These are phyloP conservation scores for Pseudoturritis turrita DNA, from an alignment of 345 rosid species.

Conservation along the genomic window DNA sequence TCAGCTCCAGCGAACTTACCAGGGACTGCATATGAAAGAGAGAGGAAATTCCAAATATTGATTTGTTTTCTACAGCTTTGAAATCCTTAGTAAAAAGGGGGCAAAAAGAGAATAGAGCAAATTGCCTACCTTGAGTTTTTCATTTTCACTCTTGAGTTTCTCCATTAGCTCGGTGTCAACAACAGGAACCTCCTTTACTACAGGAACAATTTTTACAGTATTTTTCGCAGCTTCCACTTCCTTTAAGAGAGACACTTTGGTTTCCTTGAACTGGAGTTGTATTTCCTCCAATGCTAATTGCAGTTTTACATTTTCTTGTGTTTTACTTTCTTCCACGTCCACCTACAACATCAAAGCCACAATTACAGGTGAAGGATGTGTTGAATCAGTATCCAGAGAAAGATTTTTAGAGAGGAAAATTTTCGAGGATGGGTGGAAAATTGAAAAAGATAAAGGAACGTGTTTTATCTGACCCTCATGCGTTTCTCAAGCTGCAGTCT, in stretches of 20 bases:
- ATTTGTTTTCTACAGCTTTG: background rate
- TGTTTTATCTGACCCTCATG: slow-evolving; percentile 52
- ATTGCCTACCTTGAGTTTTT: slow-evolving; percentile 69
- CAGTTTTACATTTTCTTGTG: slow-evolving; percentile 75
- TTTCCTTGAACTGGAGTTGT: slow-evolving; percentile 73
- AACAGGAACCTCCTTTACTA: slow-evolving; percentile 72
- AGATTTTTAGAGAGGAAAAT: background rate
- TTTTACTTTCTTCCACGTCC: slow-evolving; percentile 84
- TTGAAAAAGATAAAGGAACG: background rate
- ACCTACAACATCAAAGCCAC: slow-evolving; percentile 42
- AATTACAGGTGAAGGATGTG: slow-evolving; percentile 1
- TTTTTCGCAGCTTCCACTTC: slow-evolving; percentile 75
- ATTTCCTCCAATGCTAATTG: slow-evolving; percentile 75
- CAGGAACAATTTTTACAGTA: slow-evolving; percentile 52
- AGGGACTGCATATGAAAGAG: slow-evolving; percentile 46
- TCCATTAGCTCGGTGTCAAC: slow-evolving; percentile 61
- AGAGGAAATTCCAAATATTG: slow-evolving; percentile 12
- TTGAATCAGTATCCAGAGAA: slow-evolving; percentile 3
- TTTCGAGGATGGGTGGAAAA: background rate
- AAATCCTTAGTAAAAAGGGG: background rate
- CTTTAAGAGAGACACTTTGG: slow-evolving; percentile 59
- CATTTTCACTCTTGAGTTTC: slow-evolving; percentile 74
- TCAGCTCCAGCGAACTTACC: slow-evolving; percentile 71
- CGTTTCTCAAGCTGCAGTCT: slow-evolving; percentile 76
- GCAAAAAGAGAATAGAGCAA: background rate